phyloP scores from a whole-genome alignment of 768 basidiomycete species.

The Brasilioporus rufonigricans region DNA sequence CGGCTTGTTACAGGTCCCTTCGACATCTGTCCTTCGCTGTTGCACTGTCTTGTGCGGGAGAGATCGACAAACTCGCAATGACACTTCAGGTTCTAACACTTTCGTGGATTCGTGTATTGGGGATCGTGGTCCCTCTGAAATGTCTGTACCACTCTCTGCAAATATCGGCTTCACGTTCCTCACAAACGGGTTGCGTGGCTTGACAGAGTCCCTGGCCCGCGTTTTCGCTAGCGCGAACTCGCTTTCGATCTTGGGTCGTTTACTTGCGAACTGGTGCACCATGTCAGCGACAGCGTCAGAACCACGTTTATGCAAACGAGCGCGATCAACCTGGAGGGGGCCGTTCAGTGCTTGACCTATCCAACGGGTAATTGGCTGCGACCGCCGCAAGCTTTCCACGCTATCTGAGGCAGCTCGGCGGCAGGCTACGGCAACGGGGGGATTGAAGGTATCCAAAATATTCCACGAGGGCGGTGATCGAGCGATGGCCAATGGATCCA shows the following conservation, averaged over 20 bases:
- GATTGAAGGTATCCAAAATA: not conserved
- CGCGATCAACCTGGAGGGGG: constrained; percentile 19
- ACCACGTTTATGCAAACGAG: constrained; percentile 27
- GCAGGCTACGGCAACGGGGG: too few species aligned
- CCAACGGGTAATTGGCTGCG: not conserved
- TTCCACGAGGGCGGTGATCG: constrained; percentile 30
- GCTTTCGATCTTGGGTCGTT: constrained; percentile 22
- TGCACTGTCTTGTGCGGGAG: constrained; percentile 1
- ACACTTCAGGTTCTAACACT: not conserved
- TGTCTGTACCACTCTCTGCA: constrained; percentile 2
- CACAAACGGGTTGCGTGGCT: constrained; percentile 24
- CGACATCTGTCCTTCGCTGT: not conserved
- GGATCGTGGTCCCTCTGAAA: not conserved
- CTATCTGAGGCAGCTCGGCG: not conserved
- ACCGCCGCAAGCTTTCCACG: not conserved
- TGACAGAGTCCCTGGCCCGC: not conserved
- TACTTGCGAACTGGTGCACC: constrained; percentile 19
- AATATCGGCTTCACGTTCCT: constrained; percentile 19
- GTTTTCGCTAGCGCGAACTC: constrained; percentile 18
- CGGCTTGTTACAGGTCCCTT: constrained; percentile 6
- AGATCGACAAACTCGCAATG: constrained; percentile 7
- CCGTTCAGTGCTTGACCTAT: constrained; percentile 5
- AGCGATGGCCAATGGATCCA: constrained; percentile 27
- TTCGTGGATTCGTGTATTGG: not conserved
- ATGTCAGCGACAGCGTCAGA: constrained; percentile 20